Evolutionary conservation across 2,329 filamentous ascomycete genomes (phyloP), one percentile per base, ranked within the genome.

Genomic region (Monosporascus cannonballus): DNA sequence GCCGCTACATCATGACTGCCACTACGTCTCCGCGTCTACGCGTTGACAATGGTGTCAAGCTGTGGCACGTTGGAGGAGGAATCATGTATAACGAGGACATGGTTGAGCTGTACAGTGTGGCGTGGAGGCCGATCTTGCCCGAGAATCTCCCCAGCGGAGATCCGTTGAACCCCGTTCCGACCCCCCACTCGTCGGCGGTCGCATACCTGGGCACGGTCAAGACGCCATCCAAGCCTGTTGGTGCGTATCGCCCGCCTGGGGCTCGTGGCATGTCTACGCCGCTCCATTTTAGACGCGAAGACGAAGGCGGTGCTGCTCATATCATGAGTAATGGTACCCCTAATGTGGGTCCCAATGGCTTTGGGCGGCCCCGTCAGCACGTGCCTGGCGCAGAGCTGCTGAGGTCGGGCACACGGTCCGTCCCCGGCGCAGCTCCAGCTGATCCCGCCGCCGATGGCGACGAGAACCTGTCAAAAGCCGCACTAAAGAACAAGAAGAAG

Each of bases 401-500:
- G 17, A 63, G 67, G 47, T 79, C 79, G 2, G 82, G 85, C 53
- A 76, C 83, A 25, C 75, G 80, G 22, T 72, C 85, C 46, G 81
- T 85, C 47, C 83, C 88, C n/a, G 84, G 86, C 58, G 85, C 87
- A 45, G 81, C 81, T 50, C 83, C 85, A 25, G 80, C 81, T 5
- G 83, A 87, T 55, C 76, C 80, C 37, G 80, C 63, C 27, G 74
- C 58, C 70, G 86, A 72, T 74, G 85, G 80, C 68, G 87, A 90
- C 55, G 89, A 89, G 61, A 85, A 81, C 61, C 70, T 94, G 56
- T 92, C 89, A 57, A 95, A 94, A 75, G 84, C 87, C 51, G 91
- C 89, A 14, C 76, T 90, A 62, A 96, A 96, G 81, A 96, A 96
- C 75, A 97, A 97, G 83, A 97, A 97, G 83, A 97, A 97, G 82